Evolutionary conservation across 75 land plant species (phyloP).

Genomic region (Gnetum montanum): DNA sequence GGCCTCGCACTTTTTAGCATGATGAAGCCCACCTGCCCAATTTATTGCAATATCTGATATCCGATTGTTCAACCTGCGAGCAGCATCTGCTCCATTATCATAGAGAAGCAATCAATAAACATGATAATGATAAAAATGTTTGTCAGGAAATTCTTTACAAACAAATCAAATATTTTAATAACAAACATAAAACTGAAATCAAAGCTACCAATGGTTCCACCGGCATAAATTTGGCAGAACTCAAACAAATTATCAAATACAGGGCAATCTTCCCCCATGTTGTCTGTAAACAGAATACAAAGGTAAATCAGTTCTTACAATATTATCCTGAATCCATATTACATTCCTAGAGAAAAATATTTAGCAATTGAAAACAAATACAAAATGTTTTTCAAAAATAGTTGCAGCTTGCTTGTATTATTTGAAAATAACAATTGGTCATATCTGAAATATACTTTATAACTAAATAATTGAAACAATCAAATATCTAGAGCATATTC

Average conservation of each 20-base stretch:
- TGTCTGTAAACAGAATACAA: slow-evolving; percentile 59
- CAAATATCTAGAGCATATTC: too few relatives aligned
- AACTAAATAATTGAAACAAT: too few relatives aligned
- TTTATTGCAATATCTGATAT: slow-evolving; percentile 97
- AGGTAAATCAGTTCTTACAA: neutral
- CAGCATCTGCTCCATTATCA: slow-evolving; percentile 68
- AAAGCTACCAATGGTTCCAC: slow-evolving; percentile 90
- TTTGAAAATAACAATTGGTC: too few relatives aligned
- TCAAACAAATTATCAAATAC: slow-evolving; percentile 96
- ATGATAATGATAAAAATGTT: neutral
- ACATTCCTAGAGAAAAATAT: too few relatives aligned
- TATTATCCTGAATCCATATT: too few relatives aligned
- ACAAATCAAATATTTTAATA: too few relatives aligned
- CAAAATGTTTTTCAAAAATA: neutral
- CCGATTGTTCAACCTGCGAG: slow-evolving; percentile 73
- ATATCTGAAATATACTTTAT: too few relatives aligned
- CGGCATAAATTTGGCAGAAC: slow-evolving; percentile 98
- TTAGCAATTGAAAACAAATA: neutral
- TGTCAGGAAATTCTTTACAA: too few relatives aligned
- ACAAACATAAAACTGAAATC: too few relatives aligned
- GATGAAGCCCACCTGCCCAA: slow-evolving; percentile 99
- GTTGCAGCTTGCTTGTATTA: too few relatives aligned
- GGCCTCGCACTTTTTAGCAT: slow-evolving; percentile 95
- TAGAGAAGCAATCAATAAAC: neutral
- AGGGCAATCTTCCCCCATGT: slow-evolving; percentile 99